A percentile compares a stretch with the other conserved stretches of the same genome.
Evolutionary conservation across 108 stramenopile species (phyloP).

Genomic region (Nannochloropsis oceanica): DNA sequence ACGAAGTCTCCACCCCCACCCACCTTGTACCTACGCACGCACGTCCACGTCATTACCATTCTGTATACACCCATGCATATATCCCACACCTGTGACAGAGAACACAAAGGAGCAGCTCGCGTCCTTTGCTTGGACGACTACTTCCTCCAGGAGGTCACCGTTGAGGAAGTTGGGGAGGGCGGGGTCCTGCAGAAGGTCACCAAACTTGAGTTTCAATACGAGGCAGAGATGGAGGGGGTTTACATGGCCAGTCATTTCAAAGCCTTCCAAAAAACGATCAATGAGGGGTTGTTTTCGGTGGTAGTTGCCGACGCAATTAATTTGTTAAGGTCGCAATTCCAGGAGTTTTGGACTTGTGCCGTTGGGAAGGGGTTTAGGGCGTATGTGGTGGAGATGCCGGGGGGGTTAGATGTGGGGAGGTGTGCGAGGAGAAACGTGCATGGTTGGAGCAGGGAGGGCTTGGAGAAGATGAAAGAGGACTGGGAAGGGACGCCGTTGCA

Average conservation of each 20-base stretch:
- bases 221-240: conserved; percentile 19
- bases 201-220: conserved; percentile 14
- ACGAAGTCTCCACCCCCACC: no score
- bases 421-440: conserved; percentile 6
- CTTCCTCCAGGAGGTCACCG: conserved; percentile 11
- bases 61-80: neutral
- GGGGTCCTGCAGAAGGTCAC: neutral
- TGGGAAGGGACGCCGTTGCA: conserved; percentile 17
- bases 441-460: conserved; percentile 3
- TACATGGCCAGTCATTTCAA: conserved; percentile 9
- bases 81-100: neutral
- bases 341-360: conserved; percentile 4
- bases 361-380: conserved; percentile 6
- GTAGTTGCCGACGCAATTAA: conserved; percentile 5
- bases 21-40: neutral
- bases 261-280: conserved; percentile 5
- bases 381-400: conserved; percentile 18
- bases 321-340: neutral
- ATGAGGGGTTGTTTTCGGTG: conserved; percentile 12
- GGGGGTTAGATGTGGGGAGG: neutral
- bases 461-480: conserved; percentile 1
- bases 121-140: conserved; percentile 23
- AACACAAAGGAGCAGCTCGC: conserved; percentile 1
- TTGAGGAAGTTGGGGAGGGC: conserved; percentile 4
- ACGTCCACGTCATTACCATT: no score